phyloP scores from a whole-genome alignment of 2,329 filamentous ascomycete genomes.

The Fusarium sterilihyphosum region DNA sequence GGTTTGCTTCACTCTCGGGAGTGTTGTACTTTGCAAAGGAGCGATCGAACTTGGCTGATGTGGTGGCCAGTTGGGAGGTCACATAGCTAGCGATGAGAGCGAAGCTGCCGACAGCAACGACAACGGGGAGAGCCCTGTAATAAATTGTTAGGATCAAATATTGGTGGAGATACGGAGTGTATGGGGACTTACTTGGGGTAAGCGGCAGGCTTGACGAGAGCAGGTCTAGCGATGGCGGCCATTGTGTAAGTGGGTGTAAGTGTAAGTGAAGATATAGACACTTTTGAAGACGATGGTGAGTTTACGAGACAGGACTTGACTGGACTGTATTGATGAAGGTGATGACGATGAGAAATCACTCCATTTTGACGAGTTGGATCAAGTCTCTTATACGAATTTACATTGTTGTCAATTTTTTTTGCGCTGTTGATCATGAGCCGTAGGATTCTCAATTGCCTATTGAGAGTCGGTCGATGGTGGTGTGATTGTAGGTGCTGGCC shows the following conservation, averaged over 20 bases:
- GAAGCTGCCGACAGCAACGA: constrained; percentile 36
- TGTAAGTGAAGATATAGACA: constrained; percentile 19
- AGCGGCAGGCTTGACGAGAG: constrained; percentile 17
- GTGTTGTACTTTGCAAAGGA: constrained; percentile 53
- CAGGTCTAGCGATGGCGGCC: constrained; percentile 22
- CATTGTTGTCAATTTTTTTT: background rate
- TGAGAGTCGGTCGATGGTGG: constrained; percentile 38
- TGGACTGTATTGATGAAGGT: constrained; percentile 1
- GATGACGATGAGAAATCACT: constrained; percentile 20
- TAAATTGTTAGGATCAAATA: background rate
- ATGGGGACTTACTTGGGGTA: constrained; percentile 28
- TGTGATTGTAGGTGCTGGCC: constrained; percentile 28
- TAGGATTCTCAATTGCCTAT: constrained; percentile 22
- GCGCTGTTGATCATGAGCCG: constrained; percentile 12
- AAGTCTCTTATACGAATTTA: constrained; percentile 26
- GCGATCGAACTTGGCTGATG: constrained; percentile 50
- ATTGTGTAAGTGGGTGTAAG: constrained; percentile 32
- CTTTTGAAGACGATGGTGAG: background rate
- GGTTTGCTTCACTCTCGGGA: constrained; percentile 49
- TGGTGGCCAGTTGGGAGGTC: constrained; percentile 45
- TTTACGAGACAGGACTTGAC: background rate
- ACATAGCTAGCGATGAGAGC: constrained; percentile 48
- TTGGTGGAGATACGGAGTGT: background rate
- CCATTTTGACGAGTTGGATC: constrained; percentile 12
- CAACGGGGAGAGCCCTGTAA: constrained; percentile 27